Evolutionary conservation across 2,329 filamentous ascomycete species (phyloP).

Genomic region (Metarhizium album): DNA sequence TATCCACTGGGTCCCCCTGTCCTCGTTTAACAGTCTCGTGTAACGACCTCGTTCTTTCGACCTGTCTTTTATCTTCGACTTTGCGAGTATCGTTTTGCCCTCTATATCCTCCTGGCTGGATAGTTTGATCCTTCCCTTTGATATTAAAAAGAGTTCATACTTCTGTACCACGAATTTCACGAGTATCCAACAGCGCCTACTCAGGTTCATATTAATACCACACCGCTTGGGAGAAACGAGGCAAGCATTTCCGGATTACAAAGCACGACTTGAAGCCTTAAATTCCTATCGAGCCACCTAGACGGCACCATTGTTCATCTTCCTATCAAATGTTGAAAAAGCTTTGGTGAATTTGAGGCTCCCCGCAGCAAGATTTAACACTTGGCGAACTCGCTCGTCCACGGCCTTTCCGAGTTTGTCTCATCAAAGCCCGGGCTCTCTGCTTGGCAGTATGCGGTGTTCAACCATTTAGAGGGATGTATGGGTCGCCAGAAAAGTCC

Average conservation of each 20-base stretch:
- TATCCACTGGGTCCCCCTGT: background rate
- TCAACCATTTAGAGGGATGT: slow-evolving; percentile 10
- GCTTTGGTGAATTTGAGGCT: background rate
- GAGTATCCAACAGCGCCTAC: background rate
- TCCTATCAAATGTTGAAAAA: background rate
- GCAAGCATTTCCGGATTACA: background rate
- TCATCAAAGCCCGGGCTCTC: too few relatives aligned
- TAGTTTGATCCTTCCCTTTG: background rate
- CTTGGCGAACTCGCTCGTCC: background rate
- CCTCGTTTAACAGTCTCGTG: background rate
- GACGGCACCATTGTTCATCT: background rate
- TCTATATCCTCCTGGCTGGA: background rate
- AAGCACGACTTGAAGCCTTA: background rate
- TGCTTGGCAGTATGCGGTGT: background rate
- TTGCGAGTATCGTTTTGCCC: background rate
- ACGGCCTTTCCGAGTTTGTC: background rate
- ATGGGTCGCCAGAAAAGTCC: slow-evolving; percentile 8
- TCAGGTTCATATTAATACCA: background rate
- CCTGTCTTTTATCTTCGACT: background rate
- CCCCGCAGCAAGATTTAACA: background rate
- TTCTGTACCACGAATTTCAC: background rate
- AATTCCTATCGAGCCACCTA: background rate
- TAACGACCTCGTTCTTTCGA: background rate
- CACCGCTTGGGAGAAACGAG: background rate
- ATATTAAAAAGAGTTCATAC: background rate